These are phyloP conservation scores for Cyclotella cryptica DNA, from an alignment of 108 stramenopile genomes.

Conservation along the genomic window DNA sequence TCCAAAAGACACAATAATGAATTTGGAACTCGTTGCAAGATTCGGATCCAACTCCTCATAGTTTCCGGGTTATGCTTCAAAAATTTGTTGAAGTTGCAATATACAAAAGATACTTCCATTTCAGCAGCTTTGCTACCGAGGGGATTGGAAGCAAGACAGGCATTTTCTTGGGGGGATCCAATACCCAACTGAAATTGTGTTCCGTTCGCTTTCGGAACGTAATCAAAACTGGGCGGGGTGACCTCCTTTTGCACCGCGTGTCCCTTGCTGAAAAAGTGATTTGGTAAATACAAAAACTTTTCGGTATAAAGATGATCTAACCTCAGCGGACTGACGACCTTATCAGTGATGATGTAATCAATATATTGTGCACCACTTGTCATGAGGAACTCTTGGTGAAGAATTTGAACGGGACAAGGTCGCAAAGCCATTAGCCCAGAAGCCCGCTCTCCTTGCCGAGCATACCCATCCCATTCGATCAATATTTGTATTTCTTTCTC, in stretches of 20 bases:
- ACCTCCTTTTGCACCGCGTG: constrained; percentile 83
- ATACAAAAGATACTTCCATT: constrained; percentile 68
- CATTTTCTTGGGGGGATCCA: constrained; percentile 81
- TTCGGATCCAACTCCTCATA: constrained; percentile 78
- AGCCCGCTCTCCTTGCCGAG: constrained; percentile 83
- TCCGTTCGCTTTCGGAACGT: constrained; percentile 49
- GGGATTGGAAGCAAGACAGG: constrained; percentile 58
- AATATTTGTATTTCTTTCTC: constrained; percentile 76
- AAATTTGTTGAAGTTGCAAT: constrained; percentile 90
- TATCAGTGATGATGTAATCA: constrained; percentile 85
- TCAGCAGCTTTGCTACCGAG: constrained; percentile 49
- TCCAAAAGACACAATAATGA: constrained; percentile 84
- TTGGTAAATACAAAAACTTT: constrained; percentile 83
- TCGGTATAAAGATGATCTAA: constrained; percentile 76
- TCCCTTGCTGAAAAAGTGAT: constrained; percentile 88
- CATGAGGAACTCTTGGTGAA: constrained; percentile 87
- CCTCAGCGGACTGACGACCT: constrained; percentile 57
- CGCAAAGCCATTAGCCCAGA: constrained; percentile 82
- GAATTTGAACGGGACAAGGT: constrained; percentile 83
- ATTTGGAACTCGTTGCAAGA: constrained; percentile 78
- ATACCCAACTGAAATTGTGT: constrained; percentile 65
- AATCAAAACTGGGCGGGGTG: constrained; percentile 61
- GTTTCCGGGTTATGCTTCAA: constrained; percentile 89
- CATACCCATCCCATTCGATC: constrained; percentile 91
- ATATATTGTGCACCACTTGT: constrained; percentile 85